These are phyloP conservation scores for Pouteria glomerata DNA, from an alignment of 148 eudicot genomes.

Conservation along the genomic window DNA sequence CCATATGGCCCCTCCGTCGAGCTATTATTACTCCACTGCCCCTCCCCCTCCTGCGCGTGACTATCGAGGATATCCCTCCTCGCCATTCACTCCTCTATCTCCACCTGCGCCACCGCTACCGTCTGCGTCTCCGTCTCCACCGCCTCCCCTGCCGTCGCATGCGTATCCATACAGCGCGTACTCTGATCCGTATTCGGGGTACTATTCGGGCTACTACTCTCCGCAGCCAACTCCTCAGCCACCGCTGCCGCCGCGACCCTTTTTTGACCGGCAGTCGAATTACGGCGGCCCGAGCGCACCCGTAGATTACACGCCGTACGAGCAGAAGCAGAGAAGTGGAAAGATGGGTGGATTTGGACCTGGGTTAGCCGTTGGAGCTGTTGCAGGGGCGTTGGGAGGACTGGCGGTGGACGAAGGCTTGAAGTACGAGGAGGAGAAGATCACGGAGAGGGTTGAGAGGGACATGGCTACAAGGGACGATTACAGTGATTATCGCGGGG, in stretches of 20 bases:
- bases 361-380: slow-evolving; percentile 42
- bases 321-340: slow-evolving; percentile 30
- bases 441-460: slow-evolving; percentile 45
- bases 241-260: slow-evolving; percentile 27
- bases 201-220: slow-evolving; percentile 30
- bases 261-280: slow-evolving; percentile 18
- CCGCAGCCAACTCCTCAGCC: slow-evolving; percentile 25
- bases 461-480: slow-evolving; percentile 36
- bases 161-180: slow-evolving; percentile 20
- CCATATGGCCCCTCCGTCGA: slow-evolving; percentile 36
- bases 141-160: slow-evolving; percentile 25
- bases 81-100: slow-evolving; percentile 14
- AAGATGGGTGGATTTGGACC: slow-evolving; percentile 22
- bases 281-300: slow-evolving; percentile 73
- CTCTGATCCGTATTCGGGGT: slow-evolving; percentile 27
- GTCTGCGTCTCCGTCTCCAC: slow-evolving; percentile 22
- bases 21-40: slow-evolving; percentile 55
- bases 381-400: slow-evolving; percentile 61
- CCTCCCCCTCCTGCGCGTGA: slow-evolving; percentile 41
- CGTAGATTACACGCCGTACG: slow-evolving; percentile 47
- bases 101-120: slow-evolving; percentile 12
- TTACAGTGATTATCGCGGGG: slow-evolving; percentile 50
- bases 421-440: slow-evolving; percentile 46
- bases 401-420: slow-evolving; percentile 53
- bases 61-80: slow-evolving; percentile 29